Evolutionary conservation across 108 stramenopile species (phyloP).

Genomic region (Skeletonema marinoi): DNA sequence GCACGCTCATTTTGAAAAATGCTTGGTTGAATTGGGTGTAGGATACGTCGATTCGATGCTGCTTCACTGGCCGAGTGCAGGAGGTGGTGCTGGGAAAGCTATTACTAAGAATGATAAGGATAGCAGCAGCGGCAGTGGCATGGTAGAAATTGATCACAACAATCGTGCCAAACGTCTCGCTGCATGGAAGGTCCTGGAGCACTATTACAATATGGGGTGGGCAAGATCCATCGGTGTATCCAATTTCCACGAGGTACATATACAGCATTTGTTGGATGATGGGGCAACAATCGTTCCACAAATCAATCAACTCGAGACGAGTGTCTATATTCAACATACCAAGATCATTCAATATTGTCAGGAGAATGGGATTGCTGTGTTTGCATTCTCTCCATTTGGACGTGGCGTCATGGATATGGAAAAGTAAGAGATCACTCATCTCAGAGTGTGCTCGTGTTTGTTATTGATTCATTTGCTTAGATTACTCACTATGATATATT

Average conservation of each 20-base stretch:
- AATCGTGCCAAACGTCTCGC: conserved; percentile 34
- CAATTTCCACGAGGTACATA: conserved; percentile 37
- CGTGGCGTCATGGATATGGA: too few species aligned
- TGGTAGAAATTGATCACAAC: neutral
- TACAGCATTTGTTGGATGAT: conserved; percentile 36
- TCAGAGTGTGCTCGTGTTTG: too few species aligned
- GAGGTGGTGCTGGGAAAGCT: too few species aligned
- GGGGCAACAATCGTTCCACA: conserved; percentile 21
- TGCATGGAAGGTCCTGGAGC: conserved; percentile 46
- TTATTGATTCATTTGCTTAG: too few species aligned
- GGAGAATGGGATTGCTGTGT: too few species aligned
- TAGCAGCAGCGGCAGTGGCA: neutral
- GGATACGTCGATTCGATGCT: conserved; percentile 46
- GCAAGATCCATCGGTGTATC: conserved; percentile 45
- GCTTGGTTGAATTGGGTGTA: conserved; percentile 30
- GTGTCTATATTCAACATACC: conserved; percentile 18
- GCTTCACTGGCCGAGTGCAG: conserved; percentile 44
- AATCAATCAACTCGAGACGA: conserved; percentile 49
- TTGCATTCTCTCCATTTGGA: too few species aligned
- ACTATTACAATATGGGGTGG: conserved; percentile 41
- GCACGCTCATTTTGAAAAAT: conserved; percentile 21
- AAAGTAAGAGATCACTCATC: too few species aligned
- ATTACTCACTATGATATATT: too few species aligned
- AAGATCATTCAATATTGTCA: too few species aligned
- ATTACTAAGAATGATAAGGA: neutral